These are phyloP conservation scores for Backusella parvicylindrica DNA, from an alignment of 192 early-diverging fungal species.

Conservation along the genomic window DNA sequence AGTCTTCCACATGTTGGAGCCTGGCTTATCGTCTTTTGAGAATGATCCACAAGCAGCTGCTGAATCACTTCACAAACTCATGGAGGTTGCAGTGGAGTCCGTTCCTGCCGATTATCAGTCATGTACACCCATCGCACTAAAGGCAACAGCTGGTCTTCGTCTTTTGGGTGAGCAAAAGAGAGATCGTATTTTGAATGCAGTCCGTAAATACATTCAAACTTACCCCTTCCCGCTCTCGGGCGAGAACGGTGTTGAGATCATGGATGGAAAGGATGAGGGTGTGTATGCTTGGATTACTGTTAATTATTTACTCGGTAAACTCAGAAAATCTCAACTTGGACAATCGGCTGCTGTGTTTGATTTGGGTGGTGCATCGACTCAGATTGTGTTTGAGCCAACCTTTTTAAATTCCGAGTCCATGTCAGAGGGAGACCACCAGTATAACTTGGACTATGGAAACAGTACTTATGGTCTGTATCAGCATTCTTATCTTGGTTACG, in stretches of 20 bases:
- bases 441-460: slow-evolving; percentile 68
- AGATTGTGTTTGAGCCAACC: slow-evolving; percentile 95
- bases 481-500: slow-evolving; percentile 93
- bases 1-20: slow-evolving; percentile 81
- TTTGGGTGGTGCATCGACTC: slow-evolving; percentile 96
- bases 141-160: slow-evolving; percentile 94
- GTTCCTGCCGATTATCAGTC: slow-evolving; percentile 57
- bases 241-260: slow-evolving; percentile 77
- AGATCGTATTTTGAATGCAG: slow-evolving; percentile 70
- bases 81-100: slow-evolving; percentile 66
- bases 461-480: slow-evolving; percentile 85
- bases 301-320: slow-evolving; percentile 80
- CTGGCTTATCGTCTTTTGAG: slow-evolving; percentile 76
- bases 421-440: slow-evolving; percentile 67
- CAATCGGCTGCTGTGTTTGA: slow-evolving; percentile 91
- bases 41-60: slow-evolving; percentile 78
- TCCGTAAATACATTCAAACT: slow-evolving; percentile 59
- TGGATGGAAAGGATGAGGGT: slow-evolving; percentile 94
- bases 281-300: slow-evolving; percentile 98
- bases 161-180: slow-evolving; percentile 73
- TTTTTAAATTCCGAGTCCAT: slow-evolving; percentile 38
- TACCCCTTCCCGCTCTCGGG: slow-evolving; percentile 86
- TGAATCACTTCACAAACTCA: slow-evolving; percentile 69
- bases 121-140: slow-evolving; percentile 93
- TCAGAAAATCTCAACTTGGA: slow-evolving; percentile 33